Percentiles rank a stretch among this genome's conserved stretches.
phyloP scores from a whole-genome alignment of 805 yeast species.

The Torulaspora maleeae region DNA sequence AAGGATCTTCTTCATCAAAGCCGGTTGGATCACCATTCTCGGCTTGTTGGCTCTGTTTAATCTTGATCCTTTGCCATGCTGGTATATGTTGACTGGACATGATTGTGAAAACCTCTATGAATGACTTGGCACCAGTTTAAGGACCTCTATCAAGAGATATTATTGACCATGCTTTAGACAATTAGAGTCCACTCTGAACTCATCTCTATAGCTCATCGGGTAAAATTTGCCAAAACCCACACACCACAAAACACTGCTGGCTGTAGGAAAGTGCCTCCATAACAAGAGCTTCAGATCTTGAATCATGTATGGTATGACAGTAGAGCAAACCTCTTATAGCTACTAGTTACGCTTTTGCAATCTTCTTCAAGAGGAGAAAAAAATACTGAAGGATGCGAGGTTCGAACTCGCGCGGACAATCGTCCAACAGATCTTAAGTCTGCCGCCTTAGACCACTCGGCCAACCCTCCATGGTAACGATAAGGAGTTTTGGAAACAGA shows the following conservation, averaged over 20 bases:
- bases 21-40: not conserved
- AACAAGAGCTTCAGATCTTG: too few relatives aligned
- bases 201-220: slow-evolving; percentile 1
- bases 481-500: too few relatives aligned
- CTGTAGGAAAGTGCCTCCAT: too few relatives aligned
- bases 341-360: not conserved
- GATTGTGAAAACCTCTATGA: not conserved
- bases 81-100: slow-evolving; percentile 26
- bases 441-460: slow-evolving; percentile 42
- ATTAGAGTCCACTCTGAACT: not conserved
- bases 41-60: slow-evolving; percentile 14
- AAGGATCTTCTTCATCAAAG: slow-evolving; percentile 28
- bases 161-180: not conserved
- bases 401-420: slow-evolving; percentile 40
- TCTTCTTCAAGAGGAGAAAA: slow-evolving; percentile 1
- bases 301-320: not conserved
- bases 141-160: too few relatives aligned
- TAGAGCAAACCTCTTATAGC: not conserved
- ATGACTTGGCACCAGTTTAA: not conserved
- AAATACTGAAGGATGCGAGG: slow-evolving; percentile 37
- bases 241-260: not conserved
- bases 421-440: slow-evolving; percentile 41
- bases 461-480: slow-evolving; percentile 33
- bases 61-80: slow-evolving; percentile 36
- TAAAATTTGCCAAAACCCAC: slow-evolving; percentile 14